Base-by-base conservation (phyloP, 1,139 yeast genomes). In the Nadsonia starkeyi-henricii region DNA sequence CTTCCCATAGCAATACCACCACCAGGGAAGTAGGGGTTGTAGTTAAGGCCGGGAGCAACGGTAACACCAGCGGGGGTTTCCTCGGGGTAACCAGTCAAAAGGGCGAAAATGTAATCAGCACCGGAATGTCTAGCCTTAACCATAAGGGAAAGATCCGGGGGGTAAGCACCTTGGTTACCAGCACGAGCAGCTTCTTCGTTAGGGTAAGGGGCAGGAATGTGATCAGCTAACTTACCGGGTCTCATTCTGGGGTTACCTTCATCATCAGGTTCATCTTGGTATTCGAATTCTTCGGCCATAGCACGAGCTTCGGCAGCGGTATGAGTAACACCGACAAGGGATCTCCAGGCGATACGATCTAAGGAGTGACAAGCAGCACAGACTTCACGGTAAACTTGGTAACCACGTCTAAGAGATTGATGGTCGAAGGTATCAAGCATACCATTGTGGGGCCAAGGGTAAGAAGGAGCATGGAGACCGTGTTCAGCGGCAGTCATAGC, bases 1-100 rank as follows among this genome's bases (percentile, higher is more conserved):
- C 98, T 85, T 66, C 86, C 97, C 98, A 91, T 91, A 63, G 96
- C 97, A 75, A 91, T 89, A 46, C 96, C 77, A 58, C 98, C 97
- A 73, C 97, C 97, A 65, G 99, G 97, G 95, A 91, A 91, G 77
- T 91, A 91, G 65, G 98, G 98, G 78, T 93, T 93, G 74, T 91
- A 93, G 80, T 89, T 91, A 55, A 95, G 70, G 55, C 97, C 98
- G 54, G 85, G 84, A 53, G 97, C 93, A 63, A 91, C 76, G 48
- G 70, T 76, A 55, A 86, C 96, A 74, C 99, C 99, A 43, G 96
- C 97, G 57, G 99, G 99, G 52, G 95, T 84, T 54, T 91, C 97
- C 50, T 91, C 98, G 62, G 97, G 97, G 75, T 91, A 91, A 65
- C 99, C 98, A 55, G 98, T 91, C 71, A 91, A 81, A 66, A 93